Evolutionary conservation across 768 basidiomycete genomes (phyloP), one percentile per base, ranked within the genome.

Genomic region (Naganishia antarctica): DNA sequence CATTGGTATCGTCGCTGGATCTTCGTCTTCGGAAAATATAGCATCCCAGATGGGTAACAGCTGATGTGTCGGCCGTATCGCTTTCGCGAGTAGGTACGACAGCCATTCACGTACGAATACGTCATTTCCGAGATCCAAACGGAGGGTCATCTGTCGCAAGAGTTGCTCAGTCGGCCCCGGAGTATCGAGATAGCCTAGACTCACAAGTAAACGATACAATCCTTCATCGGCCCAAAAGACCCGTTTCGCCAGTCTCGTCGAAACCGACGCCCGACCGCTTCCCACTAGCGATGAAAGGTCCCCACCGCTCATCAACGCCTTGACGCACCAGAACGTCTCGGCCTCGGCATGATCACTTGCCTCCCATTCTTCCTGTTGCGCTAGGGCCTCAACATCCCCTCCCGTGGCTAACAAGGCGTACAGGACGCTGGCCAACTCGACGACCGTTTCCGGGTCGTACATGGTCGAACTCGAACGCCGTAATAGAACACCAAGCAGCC

Each of bases 41-140:
- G 70, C 69, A 57, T 77, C 76, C 72, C 71, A 73, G 8, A 75
- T 23, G 0, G 66, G 70, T 9, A 69, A 58, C 9, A 77, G 60
- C 18, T 61, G 26, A 13, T 50, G 21, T 7, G 62, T 21, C 28
- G 0, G 72, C 62, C 12, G 73, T 28, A 60, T 70, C 69, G 13
- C 63, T 64, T 7, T 72, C 51, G 43, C 37, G 73, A 71, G 15
- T 70, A 46, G 15, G 66, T 59, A 29, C 4, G 63, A 63, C 15
- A 75, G 48, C 74, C 73, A 77, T 47, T 71, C 68, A 59, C 69
- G 72, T 4, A 72, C 65, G 57, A 72, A 74, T 26, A 68, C 65
- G 4, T 71, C 67, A 1, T 48, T 40, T 0, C 61, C 62, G 0
- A 72, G 72, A 32, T 71, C 71, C 13, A 78, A 58, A 15, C 70